Base-by-base conservation (phyloP, 805 yeast genomes). In the Suhomyces vadensis region DNA sequence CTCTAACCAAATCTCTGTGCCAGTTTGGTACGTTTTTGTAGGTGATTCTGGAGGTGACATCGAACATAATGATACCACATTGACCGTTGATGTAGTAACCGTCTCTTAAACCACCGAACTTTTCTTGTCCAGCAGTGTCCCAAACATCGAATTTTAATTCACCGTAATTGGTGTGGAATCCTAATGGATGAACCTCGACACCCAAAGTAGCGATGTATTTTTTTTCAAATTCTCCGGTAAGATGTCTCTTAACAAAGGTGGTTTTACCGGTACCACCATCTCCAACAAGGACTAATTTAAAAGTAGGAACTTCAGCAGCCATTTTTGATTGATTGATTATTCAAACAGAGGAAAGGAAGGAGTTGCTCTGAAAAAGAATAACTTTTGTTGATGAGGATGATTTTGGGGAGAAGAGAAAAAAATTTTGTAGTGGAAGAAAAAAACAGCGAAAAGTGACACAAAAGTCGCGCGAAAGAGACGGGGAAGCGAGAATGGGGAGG, bases 221-320 rank as follows among this genome's bases (percentile, higher is more conserved):
- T 79, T 94, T 94, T 77, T 94, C 99, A 69, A 94, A 94, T 74
- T 94, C 99, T 78, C 99, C 96, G 54, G 99, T 92, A 74, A 91
- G 83, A 76, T 94, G 99, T 81, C 99, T 91, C 82, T 95, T 94
- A 72, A 94, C 99, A 63, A 94, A 94, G 48, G 99, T 94, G 79
- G 99, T 94, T 85, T 94, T 94, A 78, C 99, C 99, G 74, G 99
- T 94, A 83, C 99, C 99, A 81, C 99, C 99, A 70, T 94, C 99
- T 71, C 99, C 99, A 75, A 94, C 99, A 65, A 94, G 84, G 63
- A 94, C 99, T 73, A 94, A 83, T 80, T 94, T 94, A 76, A 94
- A 94, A 57, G 96, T 88, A 60, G 99, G 98, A 73, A 90, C 95
- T 78, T 82, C 85, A 61, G 87, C 82, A 37, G 54, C 87, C 83